A percentile compares a stretch with the other conserved stretches of the same genome.
These are phyloP conservation scores for Acacia crassicarpa DNA, from an alignment of 306 rosid species.

Conservation along the genomic window DNA sequence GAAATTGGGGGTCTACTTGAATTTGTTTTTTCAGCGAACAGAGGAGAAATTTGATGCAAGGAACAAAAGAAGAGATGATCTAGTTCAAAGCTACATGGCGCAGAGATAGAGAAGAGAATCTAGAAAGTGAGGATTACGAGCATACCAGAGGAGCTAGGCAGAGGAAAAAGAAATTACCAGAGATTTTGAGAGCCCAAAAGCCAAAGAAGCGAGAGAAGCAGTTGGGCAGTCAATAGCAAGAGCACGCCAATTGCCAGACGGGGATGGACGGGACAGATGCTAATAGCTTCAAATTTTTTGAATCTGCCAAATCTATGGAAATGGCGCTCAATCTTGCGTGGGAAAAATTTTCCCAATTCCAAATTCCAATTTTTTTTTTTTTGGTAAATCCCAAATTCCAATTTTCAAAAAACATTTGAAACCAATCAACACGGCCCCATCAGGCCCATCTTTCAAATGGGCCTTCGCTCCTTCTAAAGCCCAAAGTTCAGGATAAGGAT, in stretches of 20 bases:
- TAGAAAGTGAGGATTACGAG: not conserved
- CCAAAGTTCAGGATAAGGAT: not conserved
- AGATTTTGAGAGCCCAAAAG: not conserved
- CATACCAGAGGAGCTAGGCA: not conserved
- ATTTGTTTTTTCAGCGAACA: not conserved
- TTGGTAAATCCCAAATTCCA: too few species aligned
- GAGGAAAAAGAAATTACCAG: slow-evolving; percentile 11
- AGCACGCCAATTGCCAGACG: not conserved
- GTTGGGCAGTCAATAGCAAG: not conserved
- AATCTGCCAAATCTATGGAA: not conserved
- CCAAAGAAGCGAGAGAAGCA: not conserved
- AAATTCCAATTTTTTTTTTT: not conserved
- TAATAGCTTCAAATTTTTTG: not conserved
- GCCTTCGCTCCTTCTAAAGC: not conserved
- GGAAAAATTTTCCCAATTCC: not conserved
- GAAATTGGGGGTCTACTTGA: not conserved
- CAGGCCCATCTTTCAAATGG: not conserved
- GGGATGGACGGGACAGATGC: not conserved
- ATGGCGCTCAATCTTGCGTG: slow-evolving; percentile 18
- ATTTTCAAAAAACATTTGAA: not conserved
- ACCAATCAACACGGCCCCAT: not conserved
- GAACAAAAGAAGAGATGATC: not conserved
- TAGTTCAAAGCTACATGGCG: not conserved
- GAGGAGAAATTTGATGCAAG: not conserved
- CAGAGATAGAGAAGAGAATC: not conserved